Base-by-base conservation (phyloP, 208 protist genomes). In the Crithidia mellificae region DNA sequence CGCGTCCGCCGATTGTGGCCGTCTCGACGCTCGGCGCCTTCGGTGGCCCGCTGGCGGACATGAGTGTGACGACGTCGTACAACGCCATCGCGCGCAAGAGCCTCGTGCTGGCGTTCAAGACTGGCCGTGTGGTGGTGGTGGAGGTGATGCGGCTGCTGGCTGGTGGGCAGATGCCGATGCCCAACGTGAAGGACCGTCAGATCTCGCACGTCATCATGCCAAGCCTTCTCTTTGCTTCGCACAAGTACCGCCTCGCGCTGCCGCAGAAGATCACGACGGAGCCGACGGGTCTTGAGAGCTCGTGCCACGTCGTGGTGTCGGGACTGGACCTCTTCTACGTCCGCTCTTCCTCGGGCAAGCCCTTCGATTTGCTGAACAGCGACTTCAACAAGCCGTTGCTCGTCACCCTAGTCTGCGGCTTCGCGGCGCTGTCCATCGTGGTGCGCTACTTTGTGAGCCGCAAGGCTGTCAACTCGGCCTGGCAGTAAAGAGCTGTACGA, bases 261-360 rank as follows among this genome's bases (percentile, higher is more conserved):
- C 84, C 92, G 20, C 58, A 66, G 15, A 71, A 55, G 2, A 77
- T 97, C 34, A 65, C 78, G 12, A 96, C 84, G 25, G 70, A 59
- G 46, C 88, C 93, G 27, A 96, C 89, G 6, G 65, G 77, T 39
- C 68, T 97, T 22, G 91, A 97, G 72, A 94, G 87, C 77, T 94
- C 90, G 29, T 88, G 80, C 57, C 87, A 95, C 63, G 81, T 97
- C 3, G 29, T 95, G 12, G 90, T 94, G 1, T 74, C 82, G 0
- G 93, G 93, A 15, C 68, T 94, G 5, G 93, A 97, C 59, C 46
- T 96, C 15, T 97, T 96, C 76, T 97, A 95, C 78, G 89, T 92
- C 36, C 88, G 93, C 36, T 76, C 83, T 20, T 82, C 83, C 17
- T 90, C 91, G 0, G 90, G 90, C 22, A 97, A 97, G 71, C 81